phyloP scores from a whole-genome alignment of 768 basidiomycete genomes.

The Gyrodon lividus region DNA sequence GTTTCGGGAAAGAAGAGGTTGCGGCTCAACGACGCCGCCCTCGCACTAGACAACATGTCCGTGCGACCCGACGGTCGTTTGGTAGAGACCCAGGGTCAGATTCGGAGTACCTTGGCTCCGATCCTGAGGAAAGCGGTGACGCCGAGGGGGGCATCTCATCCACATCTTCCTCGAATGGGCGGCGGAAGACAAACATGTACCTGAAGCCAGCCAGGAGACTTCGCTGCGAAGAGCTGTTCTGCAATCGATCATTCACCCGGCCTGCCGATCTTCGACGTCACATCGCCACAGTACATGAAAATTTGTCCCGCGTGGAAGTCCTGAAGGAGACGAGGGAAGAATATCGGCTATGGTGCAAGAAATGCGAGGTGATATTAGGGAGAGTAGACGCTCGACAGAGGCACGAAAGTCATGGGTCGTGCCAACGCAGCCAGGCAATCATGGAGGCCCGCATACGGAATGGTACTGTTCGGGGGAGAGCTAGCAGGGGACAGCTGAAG shows the following conservation, averaged over 20 bases:
- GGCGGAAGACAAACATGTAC: background rate
- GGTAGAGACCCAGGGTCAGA: background rate
- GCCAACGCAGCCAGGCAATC: slow-evolving; percentile 1
- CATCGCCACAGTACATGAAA: background rate
- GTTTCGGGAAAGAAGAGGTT: background rate
- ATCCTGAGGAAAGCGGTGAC: background rate
- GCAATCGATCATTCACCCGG: background rate
- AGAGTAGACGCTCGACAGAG: slow-evolving; percentile 5
- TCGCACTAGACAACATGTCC: background rate
- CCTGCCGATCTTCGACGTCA: slow-evolving; percentile 3
- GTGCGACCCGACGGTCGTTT: background rate
- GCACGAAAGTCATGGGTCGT: slow-evolving; percentile 1
- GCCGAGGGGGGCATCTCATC: background rate
- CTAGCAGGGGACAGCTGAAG: background rate
- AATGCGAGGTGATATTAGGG: slow-evolving; percentile 1
- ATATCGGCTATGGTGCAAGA: slow-evolving; percentile 2
- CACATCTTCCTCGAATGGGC: background rate
- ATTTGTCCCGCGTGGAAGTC: background rate
- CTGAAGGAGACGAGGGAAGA: background rate
- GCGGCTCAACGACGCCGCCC: background rate
- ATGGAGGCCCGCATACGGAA: slow-evolving; percentile 1
- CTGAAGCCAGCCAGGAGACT: background rate
- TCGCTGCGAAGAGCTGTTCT: background rate
- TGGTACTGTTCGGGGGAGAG: slow-evolving; percentile 1
- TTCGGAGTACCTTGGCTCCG: background rate